These are phyloP conservation scores for Fusarium napiforme DNA, from an alignment of 2,329 filamentous ascomycete species.

Conservation along the genomic window DNA sequence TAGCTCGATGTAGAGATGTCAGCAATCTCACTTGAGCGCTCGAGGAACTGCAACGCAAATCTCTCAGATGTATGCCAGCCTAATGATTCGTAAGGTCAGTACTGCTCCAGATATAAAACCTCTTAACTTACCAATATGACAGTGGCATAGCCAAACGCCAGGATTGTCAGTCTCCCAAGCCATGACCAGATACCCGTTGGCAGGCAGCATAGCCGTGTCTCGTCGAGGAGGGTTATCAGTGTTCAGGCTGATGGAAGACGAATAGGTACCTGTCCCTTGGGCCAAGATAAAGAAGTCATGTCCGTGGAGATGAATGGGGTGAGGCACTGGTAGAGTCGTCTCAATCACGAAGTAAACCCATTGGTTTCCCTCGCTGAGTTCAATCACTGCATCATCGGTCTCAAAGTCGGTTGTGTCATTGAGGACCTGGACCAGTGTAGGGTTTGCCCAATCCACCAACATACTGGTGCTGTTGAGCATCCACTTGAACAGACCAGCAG, in stretches of 20 bases:
- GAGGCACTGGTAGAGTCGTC: conserved; percentile 37
- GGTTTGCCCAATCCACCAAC: conserved; percentile 11
- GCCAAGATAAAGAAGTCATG: conserved; percentile 49
- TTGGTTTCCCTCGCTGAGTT: conserved; percentile 39
- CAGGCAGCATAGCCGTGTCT: conserved; percentile 61
- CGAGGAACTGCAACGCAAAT: conserved; percentile 8
- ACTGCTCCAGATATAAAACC: neutral
- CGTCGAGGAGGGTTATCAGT: conserved; percentile 60
- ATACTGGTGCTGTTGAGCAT: conserved; percentile 17
- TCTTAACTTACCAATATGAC: conserved; percentile 52
- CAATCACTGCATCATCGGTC: conserved; percentile 39
- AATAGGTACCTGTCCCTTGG: conserved; percentile 34
- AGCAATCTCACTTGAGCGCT: conserved; percentile 10
- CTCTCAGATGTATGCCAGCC: conserved; percentile 15
- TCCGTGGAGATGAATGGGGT: conserved; percentile 53
- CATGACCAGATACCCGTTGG: conserved; percentile 58
- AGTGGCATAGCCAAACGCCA: conserved; percentile 62
- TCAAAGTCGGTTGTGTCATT: neutral
- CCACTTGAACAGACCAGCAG: conserved; percentile 12
- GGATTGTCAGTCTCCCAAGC: conserved; percentile 62
- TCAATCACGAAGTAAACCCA: conserved; percentile 49
- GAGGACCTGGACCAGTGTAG: conserved; percentile 5
- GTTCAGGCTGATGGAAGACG: conserved; percentile 11
- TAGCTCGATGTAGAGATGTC: neutral
- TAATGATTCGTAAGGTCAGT: neutral